Percentiles rank a stretch among this genome's conserved stretches.
These are phyloP conservation scores for Ganoderma boninense DNA, from an alignment of 1,284 basidiomycete species.

Conservation along the genomic window DNA sequence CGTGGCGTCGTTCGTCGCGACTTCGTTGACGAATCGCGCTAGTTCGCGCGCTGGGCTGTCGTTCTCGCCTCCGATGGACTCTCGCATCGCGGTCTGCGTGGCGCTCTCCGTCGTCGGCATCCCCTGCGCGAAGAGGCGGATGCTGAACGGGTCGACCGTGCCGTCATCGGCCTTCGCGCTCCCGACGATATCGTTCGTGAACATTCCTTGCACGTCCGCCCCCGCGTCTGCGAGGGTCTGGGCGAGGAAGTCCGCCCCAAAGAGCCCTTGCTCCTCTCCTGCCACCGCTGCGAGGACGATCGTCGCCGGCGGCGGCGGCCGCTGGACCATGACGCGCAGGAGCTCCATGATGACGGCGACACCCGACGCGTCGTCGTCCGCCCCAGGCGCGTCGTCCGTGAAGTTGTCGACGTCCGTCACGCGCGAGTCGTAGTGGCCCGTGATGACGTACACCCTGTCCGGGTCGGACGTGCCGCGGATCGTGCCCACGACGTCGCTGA, in stretches of 20 bases:
- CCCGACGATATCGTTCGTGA: conserved; percentile 61
- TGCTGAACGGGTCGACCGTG: conserved; percentile 52
- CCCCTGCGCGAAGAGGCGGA: conserved; percentile 58
- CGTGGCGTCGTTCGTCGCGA: conserved; percentile 54
- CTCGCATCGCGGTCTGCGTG: conserved; percentile 43
- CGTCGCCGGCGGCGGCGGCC: conserved; percentile 52
- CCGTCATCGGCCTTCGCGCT: conserved; percentile 57
- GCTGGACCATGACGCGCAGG: conserved; percentile 55
- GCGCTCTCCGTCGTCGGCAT: conserved; percentile 54
- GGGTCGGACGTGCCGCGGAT: conserved; percentile 56
- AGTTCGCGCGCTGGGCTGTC: conserved; percentile 60
- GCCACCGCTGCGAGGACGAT: conserved; percentile 61
- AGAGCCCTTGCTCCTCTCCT: conserved; percentile 61
- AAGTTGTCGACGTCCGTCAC: conserved; percentile 51
- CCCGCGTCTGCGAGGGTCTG: conserved; percentile 49
- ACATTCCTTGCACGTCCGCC: conserved; percentile 61
- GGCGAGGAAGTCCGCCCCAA: conserved; percentile 57
- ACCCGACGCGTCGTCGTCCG: conserved; percentile 58
- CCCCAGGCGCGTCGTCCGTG: conserved; percentile 57
- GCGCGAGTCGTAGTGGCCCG: conserved; percentile 63
- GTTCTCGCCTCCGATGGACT: conserved; percentile 58
- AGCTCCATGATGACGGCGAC: conserved; percentile 62
- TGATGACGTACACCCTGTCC: conserved; percentile 60
- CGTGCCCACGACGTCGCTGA: conserved; percentile 61
- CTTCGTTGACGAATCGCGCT: conserved; percentile 57